Evolutionary conservation across 2,329 filamentous ascomycete species (phyloP).

Genomic region (Colletotrichum euphorbiae): DNA sequence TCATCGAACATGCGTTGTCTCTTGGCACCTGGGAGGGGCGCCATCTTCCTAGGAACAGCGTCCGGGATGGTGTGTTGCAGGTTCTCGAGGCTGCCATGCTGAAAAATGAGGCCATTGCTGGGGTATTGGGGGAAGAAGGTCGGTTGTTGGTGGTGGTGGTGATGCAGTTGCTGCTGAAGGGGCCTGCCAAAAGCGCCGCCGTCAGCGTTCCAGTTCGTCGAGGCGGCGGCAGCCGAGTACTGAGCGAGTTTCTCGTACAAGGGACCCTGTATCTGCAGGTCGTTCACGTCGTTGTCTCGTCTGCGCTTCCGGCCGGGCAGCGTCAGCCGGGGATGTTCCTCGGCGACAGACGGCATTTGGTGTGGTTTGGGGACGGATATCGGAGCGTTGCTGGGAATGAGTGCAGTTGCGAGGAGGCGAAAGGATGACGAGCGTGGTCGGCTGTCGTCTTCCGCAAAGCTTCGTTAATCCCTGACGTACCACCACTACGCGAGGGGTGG

Average conservation of each 20-base stretch:
- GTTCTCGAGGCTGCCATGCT: conserved; percentile 18
- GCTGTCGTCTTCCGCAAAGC: background rate
- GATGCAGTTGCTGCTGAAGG: conserved; percentile 35
- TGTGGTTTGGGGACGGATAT: conserved; percentile 8
- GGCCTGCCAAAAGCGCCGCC: conserved; percentile 38
- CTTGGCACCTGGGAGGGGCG: conserved; percentile 29
- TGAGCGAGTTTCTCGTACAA: conserved; percentile 41
- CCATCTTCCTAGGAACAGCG: conserved; percentile 22
- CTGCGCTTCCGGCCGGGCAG: conserved; percentile 38
- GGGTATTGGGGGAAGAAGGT: conserved; percentile 22
- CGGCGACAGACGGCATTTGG: conserved; percentile 39
- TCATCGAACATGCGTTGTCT: conserved; percentile 35
- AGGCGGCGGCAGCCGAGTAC: conserved; percentile 28
- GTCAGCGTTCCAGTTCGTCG: conserved; percentile 37
- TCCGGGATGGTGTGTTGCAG: conserved; percentile 19
- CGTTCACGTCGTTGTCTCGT: conserved; percentile 39
- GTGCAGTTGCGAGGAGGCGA: background rate
- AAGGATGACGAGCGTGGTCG: background rate
- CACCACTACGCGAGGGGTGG: background rate
- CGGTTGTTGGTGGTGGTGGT: conserved; percentile 27
- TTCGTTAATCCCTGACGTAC: conserved; percentile 7
- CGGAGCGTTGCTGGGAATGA: background rate
- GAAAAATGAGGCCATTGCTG: conserved; percentile 21
- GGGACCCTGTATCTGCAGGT: conserved; percentile 30
- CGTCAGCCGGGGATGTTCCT: conserved; percentile 38